Evolutionary conservation across 202 grass and related monocot species (phyloP), one percentile per base, ranked within the genome.

Genomic region (Elaeis oleifera): DNA sequence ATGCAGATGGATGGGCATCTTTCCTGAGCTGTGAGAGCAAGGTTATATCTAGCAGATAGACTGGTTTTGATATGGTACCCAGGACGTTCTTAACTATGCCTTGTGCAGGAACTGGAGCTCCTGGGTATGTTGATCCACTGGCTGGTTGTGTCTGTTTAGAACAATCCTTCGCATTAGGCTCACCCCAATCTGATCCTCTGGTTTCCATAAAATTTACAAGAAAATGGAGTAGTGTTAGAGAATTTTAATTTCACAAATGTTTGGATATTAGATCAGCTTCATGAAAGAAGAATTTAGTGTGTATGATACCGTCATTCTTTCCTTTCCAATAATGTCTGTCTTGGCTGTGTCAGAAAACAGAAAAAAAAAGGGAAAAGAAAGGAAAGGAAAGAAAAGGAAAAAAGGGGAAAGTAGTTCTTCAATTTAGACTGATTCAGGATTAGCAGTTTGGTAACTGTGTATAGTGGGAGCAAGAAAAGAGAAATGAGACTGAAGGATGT

Each of bases 21-120:
- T 79, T 88, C 70, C 92, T 58, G 4, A 97, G 84, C 78, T 97
- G 92, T n/a, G 92, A 97, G 67, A 97, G 68, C 65, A 86, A 69
- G 65, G 92, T 91, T 63, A 97, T 77, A 84, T 97, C 88, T 6
- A 97, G 88, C 71, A 97, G 74, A 69, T 79, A 89, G 27, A 78
- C 92, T 4, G 88, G 82, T 76, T 81, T 97, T 17, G 87, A 84
- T 61, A 97, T 90, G 69, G 48, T 71, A 23, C 16, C 16, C 3
- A 97, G 61, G 60, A 75, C 84, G 28, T 9, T 74, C 66, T 79
- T 74, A 48, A 97, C 92, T 28, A 89, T 67, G 54, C 21, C 6
- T 53, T 97, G 79, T 49, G 88, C 88, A 23, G 81, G 82, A 0
- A 83, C 54, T 9, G 81, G 57, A 44, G 88, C 88, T 13, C 69